Base-by-base conservation (phyloP, 2,329 filamentous ascomycete species). In the Ambrosiella xylebori region DNA sequence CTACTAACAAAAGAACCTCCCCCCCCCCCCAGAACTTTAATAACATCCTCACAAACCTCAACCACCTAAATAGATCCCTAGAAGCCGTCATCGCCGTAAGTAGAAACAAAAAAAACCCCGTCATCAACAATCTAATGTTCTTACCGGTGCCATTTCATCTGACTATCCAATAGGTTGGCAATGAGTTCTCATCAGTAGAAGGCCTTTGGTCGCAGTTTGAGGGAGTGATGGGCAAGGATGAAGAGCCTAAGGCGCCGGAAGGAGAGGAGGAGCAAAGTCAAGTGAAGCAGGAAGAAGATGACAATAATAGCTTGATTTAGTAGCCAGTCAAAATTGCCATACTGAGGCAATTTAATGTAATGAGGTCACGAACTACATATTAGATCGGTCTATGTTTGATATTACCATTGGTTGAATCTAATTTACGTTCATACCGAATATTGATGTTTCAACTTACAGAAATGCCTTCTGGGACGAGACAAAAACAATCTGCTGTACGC, bases 151-250 rank as follows among this genome's bases (percentile, higher is more conserved):
- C 59, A 19, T n/a, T 50, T 11, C 15, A 7, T 1, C 57, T 44
- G 36, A 53, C 27, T 53, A 35, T 35, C 17, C 7, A 27, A 13
- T 47, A 88, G 83, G 84, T 98, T 56, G 93, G 93, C 41, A 95
- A 95, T 70, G 93, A 98, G 67, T 96, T 98, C 71, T 84, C 86
- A n/a, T 90, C 88, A 3, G 93, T 98, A 49, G 93, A 98, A 70
- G 89, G 88, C 37, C 77, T 98, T 13, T 98, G 93, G 93, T 94
- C 87, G 44, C 88, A 95, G 66, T 97, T 98, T 67, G 93, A 98
- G 72, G 86, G 84, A 64, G 90, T 97, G 64, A 97, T 96, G 90
- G 87, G 81, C 7, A 87, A 85, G 65, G 78, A 85, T 15, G 55
- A 62, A 35, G 56, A 58, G 6, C 63, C 59, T 45, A 58, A 61